A percentile compares a stretch with the other conserved stretches of the same genome.
Conservation (phyloP, 768 basidiomycete species). For the Tricholoma furcatifolium region DNA sequence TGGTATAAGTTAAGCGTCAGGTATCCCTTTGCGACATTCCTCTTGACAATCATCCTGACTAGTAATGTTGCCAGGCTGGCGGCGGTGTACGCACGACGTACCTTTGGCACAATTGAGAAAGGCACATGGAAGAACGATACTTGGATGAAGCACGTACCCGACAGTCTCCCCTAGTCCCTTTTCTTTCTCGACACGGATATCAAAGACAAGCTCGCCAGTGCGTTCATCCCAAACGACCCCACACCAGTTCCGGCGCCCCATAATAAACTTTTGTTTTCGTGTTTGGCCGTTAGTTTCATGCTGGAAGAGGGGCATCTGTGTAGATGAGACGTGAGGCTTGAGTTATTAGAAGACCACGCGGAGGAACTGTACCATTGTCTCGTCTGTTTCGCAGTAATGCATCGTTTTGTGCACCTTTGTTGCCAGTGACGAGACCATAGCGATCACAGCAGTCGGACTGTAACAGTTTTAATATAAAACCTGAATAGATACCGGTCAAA, state of each 20-base stretch:
- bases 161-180: slow-evolving; percentile 83
- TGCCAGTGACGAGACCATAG: slow-evolving; percentile 78
- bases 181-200: slow-evolving; percentile 81
- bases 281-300: slow-evolving; percentile 72
- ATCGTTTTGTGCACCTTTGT: slow-evolving; percentile 85
- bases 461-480: slow-evolving; percentile 13
- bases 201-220: slow-evolving; percentile 71
- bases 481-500: not conserved
- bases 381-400: slow-evolving; percentile 81
- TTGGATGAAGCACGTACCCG: slow-evolving; percentile 50
- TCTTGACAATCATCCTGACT: not conserved
- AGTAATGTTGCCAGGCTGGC: slow-evolving; percentile 19
- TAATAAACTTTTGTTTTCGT: slow-evolving; percentile 80
- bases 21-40: not conserved
- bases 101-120: slow-evolving; percentile 9
- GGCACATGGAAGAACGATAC: not conserved
- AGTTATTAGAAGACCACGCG: not conserved
- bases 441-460: slow-evolving; percentile 71
- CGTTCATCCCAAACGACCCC: slow-evolving; percentile 55
- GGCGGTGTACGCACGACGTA: slow-evolving; percentile 22
- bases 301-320: slow-evolving; percentile 72
- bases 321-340: not conserved
- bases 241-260: slow-evolving; percentile 90
- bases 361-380: slow-evolving; percentile 62
- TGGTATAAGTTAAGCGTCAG: not conserved